phyloP scores from a whole-genome alignment of 441 rosid species.

The Adansonia grandidieri region DNA sequence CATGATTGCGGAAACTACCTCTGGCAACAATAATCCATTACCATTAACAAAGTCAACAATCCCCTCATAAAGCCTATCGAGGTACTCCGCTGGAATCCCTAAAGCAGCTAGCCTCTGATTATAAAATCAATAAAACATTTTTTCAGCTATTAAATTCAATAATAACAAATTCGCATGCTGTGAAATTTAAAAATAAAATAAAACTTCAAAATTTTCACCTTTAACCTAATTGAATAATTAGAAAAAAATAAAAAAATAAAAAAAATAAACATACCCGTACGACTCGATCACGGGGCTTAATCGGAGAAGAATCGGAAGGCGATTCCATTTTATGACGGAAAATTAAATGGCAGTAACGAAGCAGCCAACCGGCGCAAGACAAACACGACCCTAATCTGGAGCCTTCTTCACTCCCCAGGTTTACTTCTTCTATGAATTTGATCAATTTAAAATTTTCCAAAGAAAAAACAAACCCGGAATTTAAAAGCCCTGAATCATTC shows the following conservation, averaged over 20 bases:
- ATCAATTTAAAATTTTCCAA: neutral
- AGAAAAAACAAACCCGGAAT: neutral
- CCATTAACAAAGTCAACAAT: conserved; percentile 56
- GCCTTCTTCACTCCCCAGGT: conserved; percentile 57
- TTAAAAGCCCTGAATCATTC: neutral
- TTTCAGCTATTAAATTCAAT: conserved; percentile 12
- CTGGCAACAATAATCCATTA: conserved; percentile 45
- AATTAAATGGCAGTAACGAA: conserved; percentile 44
- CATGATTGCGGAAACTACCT: conserved; percentile 63
- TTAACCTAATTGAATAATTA: neutral
- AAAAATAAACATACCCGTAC: conserved; percentile 35
- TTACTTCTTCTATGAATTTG: conserved; percentile 30
- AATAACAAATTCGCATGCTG: neutral
- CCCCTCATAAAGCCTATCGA: conserved; percentile 47
- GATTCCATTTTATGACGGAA: conserved; percentile 57
- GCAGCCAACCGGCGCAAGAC: conserved; percentile 55
- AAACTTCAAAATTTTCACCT: neutral
- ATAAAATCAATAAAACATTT: conserved; percentile 21
- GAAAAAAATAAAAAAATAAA: neutral
- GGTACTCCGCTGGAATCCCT: conserved; percentile 63
- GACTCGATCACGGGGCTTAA: conserved; percentile 52
- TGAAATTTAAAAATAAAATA: neutral
- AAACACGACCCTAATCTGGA: conserved; percentile 53
- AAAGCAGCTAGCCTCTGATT: conserved; percentile 67
- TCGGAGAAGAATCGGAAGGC: conserved; percentile 40